Evolutionary conservation across 139 green algal species (phyloP), one percentile per base, ranked within the genome.

Genomic region (Chlorella ohadii): DNA sequence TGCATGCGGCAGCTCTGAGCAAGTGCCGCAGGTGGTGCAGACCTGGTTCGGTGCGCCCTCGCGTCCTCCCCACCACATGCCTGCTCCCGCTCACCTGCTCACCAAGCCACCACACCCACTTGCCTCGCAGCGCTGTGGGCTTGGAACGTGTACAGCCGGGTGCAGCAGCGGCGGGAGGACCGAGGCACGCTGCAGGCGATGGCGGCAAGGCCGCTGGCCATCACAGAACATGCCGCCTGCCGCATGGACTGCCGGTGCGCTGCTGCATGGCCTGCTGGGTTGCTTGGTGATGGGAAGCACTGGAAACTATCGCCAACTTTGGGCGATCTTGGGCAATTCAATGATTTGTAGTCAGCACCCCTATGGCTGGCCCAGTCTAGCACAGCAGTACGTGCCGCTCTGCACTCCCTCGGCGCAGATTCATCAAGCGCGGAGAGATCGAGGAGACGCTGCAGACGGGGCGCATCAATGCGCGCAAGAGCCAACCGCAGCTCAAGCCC

Each of bases 241-340:
- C 76, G 89, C 51, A 92, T 92, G 87, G 89, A 92, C 36, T 92
- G 89, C 83, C 75, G 89, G 71, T 90, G 55, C 39, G 81, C 1
- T 39, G 13, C 39, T 39, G 44, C 39, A 1, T 0, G 41, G 70
- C 70, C 55, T 33, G 25, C 27, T 61, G 70, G 4, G 1, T 61
- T 23, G 28, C 12, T 57, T 12, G 36, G 31, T 36, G 27, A 19
- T 23, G 11, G n/a, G 11, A n/a, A n/a, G n/a, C n/a, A n/a, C n/a
- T n/a, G n/a, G n/a, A n/a, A n/a, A n/a, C n/a, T n/a, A n/a, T n/a
- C n/a, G n/a, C n/a, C n/a, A n/a, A n/a, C n/a, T n/a, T n/a, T n/a
- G n/a, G n/a, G n/a, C n/a, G n/a, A n/a, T n/a, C n/a, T n/a, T n/a
- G n/a, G n/a, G n/a, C n/a, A n/a, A n/a, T n/a, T n/a, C n/a, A n/a